Conservation (phyloP, 2,329 filamentous ascomycete genomes). For the Raffaelea arxii region DNA sequence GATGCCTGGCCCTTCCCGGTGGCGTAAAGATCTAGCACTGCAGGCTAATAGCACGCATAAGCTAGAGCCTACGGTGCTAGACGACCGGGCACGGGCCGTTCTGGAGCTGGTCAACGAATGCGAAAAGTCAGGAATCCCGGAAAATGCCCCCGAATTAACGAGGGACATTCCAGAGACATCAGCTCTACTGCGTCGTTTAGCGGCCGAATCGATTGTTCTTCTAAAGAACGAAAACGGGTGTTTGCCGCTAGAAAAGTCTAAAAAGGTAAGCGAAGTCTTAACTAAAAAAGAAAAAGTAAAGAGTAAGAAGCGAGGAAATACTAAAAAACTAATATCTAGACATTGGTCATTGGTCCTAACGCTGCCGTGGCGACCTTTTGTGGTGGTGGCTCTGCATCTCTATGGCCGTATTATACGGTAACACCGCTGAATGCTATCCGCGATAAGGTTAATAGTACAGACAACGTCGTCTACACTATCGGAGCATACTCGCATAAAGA, state of each 20-base stretch:
- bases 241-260: constrained; percentile 35
- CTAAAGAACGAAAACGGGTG: constrained; percentile 41
- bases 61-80: constrained; percentile 15
- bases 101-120: constrained; percentile 14
- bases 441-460: constrained; percentile 17
- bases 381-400: constrained; percentile 13
- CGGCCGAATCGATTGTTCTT: constrained; percentile 11
- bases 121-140: not conserved
- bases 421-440: constrained; percentile 32
- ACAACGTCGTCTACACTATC: constrained; percentile 17
- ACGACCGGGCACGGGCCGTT: constrained; percentile 18
- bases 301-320: too few relatives aligned
- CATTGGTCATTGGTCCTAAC: constrained; percentile 40
- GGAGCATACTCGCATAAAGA: constrained; percentile 12
- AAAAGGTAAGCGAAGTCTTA: too few relatives aligned
- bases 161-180: constrained; percentile 7
- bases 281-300: too few relatives aligned
- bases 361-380: constrained; percentile 27
- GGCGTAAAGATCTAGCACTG: constrained; percentile 15
- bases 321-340: too few relatives aligned
- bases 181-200: constrained; percentile 7
- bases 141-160: constrained; percentile 6
- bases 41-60: constrained; percentile 15
- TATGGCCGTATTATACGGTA: constrained; percentile 32
- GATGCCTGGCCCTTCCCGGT: constrained; percentile 20